These are phyloP conservation scores for Kickxella alabastrina DNA, from an alignment of 192 early-diverging fungal species.

Conservation along the genomic window DNA sequence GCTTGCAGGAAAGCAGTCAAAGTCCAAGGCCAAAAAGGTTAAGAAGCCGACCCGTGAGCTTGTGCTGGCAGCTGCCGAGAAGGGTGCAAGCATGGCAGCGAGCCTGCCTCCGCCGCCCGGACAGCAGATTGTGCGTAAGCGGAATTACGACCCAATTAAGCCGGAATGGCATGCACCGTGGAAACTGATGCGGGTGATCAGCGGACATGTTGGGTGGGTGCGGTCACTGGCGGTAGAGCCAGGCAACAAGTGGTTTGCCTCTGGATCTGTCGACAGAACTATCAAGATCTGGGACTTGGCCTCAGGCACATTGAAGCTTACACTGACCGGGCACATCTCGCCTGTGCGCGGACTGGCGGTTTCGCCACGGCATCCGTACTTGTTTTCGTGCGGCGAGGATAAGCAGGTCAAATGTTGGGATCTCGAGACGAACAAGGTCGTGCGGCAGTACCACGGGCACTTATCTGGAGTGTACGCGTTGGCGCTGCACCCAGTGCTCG, in stretches of 20 bases:
- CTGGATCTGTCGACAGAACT: slow-evolving; percentile 94
- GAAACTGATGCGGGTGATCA: slow-evolving; percentile 90
- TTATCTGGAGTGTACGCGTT: slow-evolving; percentile 90
- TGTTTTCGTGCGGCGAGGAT: slow-evolving; percentile 97
- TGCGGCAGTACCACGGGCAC: slow-evolving; percentile 98
- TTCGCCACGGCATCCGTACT: slow-evolving; percentile 91
- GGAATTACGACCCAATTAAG: slow-evolving; percentile 36
- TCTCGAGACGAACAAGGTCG: slow-evolving; percentile 97
- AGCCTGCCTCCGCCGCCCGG: slow-evolving; percentile 19
- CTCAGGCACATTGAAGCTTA: slow-evolving; percentile 90
- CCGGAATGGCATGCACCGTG: slow-evolving; percentile 99
- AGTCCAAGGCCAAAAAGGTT: slow-evolving; percentile 18
- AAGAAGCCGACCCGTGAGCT: slow-evolving; percentile 34
- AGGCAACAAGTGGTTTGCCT: slow-evolving; percentile 97
- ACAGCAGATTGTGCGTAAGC: slow-evolving; percentile 46
- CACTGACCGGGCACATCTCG: slow-evolving; percentile 95
- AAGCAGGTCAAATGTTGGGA: slow-evolving; percentile 99
- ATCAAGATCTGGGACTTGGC: slow-evolving; percentile 99
- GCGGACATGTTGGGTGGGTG: slow-evolving; percentile 98
- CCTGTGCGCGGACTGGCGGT: slow-evolving; percentile 92
- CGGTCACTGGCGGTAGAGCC: slow-evolving; percentile 88
- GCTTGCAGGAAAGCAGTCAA: slow-evolving; percentile 23
- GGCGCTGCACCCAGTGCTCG: slow-evolving; percentile 89
- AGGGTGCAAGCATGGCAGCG: background rate
- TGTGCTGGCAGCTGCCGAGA: slow-evolving; percentile 19